These are phyloP conservation scores for Eutrema heterophyllum DNA, from an alignment of 345 rosid genomes.

Conservation along the genomic window DNA sequence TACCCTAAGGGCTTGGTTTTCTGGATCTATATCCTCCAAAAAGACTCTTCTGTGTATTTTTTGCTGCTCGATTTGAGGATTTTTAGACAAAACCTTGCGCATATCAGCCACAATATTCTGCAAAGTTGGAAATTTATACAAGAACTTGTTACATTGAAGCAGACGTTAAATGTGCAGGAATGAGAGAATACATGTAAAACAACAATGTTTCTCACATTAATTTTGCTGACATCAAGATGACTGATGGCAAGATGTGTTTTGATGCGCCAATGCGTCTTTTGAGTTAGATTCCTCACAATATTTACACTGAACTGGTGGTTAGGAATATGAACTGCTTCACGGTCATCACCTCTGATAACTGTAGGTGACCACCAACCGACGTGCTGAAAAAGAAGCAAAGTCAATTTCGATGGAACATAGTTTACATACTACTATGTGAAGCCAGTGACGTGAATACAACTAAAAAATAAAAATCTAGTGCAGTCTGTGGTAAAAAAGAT, in stretches of 20 bases:
- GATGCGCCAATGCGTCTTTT: constrained; percentile 96
- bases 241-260: constrained; percentile 84
- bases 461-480: neutral
- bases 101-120: constrained; percentile 86
- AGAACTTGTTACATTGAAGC: neutral
- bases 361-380: constrained; percentile 99
- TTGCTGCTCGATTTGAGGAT: constrained; percentile 93
- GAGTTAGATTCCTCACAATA: constrained; percentile 92
- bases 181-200: constrained; percentile 1
- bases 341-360: constrained; percentile 90
- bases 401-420: constrained; percentile 5
- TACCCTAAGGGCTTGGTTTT: constrained; percentile 85
- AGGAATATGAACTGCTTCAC: constrained; percentile 95
- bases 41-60: constrained; percentile 90
- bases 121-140: constrained; percentile 2
- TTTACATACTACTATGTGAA: constrained; percentile 4
- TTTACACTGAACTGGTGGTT: constrained; percentile 84
- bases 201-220: constrained; percentile 51
- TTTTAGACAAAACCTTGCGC: constrained; percentile 95
- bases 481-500: neutral
- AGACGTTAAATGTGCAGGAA: neutral
- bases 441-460: neutral
- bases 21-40: constrained; percentile 59
- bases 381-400: constrained; percentile 40
- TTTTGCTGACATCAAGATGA: constrained; percentile 85